Evolutionary conservation across 2,329 filamentous ascomycete genomes (phyloP), one percentile per base, ranked within the genome.

Genomic region (Westerdykella aurantiaca): DNA sequence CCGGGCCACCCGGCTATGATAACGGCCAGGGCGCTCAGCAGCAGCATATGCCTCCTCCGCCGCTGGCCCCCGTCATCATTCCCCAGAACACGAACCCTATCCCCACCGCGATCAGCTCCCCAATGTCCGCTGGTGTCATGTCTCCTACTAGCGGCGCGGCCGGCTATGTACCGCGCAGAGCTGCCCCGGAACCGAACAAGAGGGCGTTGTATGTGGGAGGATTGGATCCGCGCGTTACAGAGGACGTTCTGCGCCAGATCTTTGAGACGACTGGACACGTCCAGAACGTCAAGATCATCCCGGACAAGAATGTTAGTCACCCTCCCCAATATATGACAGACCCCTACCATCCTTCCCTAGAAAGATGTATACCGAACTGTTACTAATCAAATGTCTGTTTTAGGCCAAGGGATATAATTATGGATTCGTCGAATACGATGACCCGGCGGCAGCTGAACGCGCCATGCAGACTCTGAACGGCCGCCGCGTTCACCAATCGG

Each of bases 231-330:
- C 82, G 93, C 55, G 91, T 97, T 50, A 96, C 91, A 25, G 91
- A 97, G 71, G 91, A 97, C 65, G 88, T 97, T 44, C 72, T 97
- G 68, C 88, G 89, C 64, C 91, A 97, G 70, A 97, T 97, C 60
- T 98, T 98, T 64, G 93, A 98, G 76, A 98, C 93, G 6, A 96
- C 90, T 47, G 93, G 93, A 45, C 93, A 98, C 72, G 93, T 98
- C 53, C 86, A 95, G 72, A 96, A 88, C 64, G 93, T 98, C 67
- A 98, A 98, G 78, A 96, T 98, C 65, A 98, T 98, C 68, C 93
- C 93, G 41, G 93, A 98, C 77, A 98, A 98, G 79, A 98, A 96
- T 72, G 90, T 95, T 74, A 80, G 88, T 55, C 41, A 43, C 21
- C 3, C 25, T 14, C 33, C 7, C n/a, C 33, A 14, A 14, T 9